Conservation (phyloP, 257 asterid genomes). For the Rauvolfia tetraphylla region DNA sequence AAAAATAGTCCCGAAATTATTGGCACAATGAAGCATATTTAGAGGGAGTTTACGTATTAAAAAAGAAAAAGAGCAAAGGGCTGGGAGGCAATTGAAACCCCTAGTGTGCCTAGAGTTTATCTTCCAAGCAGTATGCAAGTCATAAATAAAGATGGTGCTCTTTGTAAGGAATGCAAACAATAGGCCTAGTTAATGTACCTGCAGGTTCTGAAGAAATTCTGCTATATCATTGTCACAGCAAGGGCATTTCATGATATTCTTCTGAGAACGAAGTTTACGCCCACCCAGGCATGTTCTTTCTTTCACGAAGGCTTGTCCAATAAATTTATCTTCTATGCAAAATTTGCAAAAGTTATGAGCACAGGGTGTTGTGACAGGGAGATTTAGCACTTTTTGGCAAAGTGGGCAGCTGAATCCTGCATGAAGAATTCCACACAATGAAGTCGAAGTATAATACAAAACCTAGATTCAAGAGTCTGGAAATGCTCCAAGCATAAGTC, state of each 20-base stretch:
- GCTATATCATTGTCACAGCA: conserved; percentile 64
- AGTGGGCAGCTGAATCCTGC: conserved; percentile 74
- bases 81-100: background rate
- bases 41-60: background rate
- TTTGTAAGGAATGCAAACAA: background rate
- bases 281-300: conserved; percentile 70
- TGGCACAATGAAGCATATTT: background rate
- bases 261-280: conserved; percentile 66
- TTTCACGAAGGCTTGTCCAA: conserved; percentile 56
- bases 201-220: conserved; percentile 68
- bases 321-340: conserved; percentile 64
- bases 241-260: conserved; percentile 66
- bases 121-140: background rate
- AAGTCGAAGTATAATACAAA: background rate
- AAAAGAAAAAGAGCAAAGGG: background rate
- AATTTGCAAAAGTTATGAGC: conserved; percentile 80
- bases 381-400: conserved; percentile 55
- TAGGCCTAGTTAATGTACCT: conserved; percentile 30
- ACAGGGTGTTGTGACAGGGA: conserved; percentile 76
- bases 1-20: background rate
- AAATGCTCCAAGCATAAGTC: background rate
- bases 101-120: background rate
- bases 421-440: conserved; percentile 1
- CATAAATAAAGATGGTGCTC: background rate
- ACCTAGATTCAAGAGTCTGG: background rate